A percentile compares a stretch with the other conserved stretches of the same genome.
Conservation (phyloP, 129 eudicot genomes). For the Pseudognaphalium luteoalbum region DNA sequence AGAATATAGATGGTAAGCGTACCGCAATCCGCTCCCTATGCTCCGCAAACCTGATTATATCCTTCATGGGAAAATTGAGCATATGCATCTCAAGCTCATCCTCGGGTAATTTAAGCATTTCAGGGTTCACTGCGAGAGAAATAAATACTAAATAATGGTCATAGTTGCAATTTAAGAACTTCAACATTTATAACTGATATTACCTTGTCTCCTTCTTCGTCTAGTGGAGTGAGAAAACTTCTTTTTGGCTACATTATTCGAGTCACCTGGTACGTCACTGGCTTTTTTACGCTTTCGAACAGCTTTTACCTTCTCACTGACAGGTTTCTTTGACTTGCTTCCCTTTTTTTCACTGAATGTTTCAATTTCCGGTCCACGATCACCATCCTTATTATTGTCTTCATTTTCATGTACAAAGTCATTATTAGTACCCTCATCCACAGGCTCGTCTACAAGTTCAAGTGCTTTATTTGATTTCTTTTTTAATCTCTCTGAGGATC, state of each 20-base stretch:
- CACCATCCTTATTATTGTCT: conserved; percentile 32
- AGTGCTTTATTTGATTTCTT: conserved; percentile 21
- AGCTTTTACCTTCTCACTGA: conserved; percentile 54
- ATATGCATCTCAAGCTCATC: conserved; percentile 62
- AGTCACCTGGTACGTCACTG: conserved; percentile 40
- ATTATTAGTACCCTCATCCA: conserved; percentile 35
- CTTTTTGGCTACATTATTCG: conserved; percentile 45
- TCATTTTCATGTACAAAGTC: conserved; percentile 31
- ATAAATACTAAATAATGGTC: conserved; percentile 17
- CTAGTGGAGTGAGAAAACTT: conserved; percentile 75
- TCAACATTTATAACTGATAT: conserved; percentile 10
- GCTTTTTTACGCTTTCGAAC: conserved; percentile 62
- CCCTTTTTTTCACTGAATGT: conserved; percentile 32
- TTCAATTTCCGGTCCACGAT: conserved; percentile 47
- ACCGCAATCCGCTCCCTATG: conserved; percentile 68
- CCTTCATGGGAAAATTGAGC: conserved; percentile 50
- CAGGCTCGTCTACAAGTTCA: conserved; percentile 45
- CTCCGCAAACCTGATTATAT: conserved; percentile 69
- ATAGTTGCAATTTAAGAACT: neutral
- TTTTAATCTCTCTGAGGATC: conserved; percentile 35
- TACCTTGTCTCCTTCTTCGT: conserved; percentile 75
- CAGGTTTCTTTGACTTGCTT: conserved; percentile 47
- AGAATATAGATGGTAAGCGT: conserved; percentile 11
- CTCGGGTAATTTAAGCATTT: conserved; percentile 66
- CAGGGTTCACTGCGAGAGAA: conserved; percentile 51